Evolutionary conservation across 176 grass and related monocot species (phyloP), one percentile per base, ranked within the genome.

Genomic region (Puya raimondii): DNA sequence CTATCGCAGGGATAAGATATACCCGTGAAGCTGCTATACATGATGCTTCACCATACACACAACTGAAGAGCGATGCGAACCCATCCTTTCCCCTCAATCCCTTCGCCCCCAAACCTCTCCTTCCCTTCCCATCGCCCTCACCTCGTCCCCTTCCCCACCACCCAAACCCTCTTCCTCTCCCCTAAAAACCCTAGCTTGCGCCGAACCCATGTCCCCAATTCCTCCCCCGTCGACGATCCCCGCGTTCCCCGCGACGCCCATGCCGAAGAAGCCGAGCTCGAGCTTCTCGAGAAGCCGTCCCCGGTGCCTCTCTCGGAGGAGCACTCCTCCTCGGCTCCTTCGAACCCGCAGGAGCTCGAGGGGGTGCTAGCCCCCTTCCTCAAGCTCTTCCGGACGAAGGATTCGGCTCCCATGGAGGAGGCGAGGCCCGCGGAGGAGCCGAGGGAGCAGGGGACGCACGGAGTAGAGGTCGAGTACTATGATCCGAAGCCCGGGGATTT

Each of bases 401-500:
- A 49, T 23, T 23, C 53, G 27, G 49, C 2, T 16, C 47, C 73
- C 14, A 59, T 10, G 9, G 70, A 76, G 67, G 66, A 80, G 21
- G 68, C 33, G 33, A 42, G 4, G 5, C 33, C 23, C 16, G 17
- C 70, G 6, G 18, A 2, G 52, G 49, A 71, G 47, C 12, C 33
- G 33, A 8, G 72, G 53, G 63, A 53, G 12, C 25, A 70, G 12
- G 75, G 47, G 42, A 67, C 11, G 25, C 21, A 26, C 53, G 50
- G 29, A 52, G 72, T 71, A 1, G 11, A 12, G 1, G 42, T 47
- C n/a, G 64, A 79, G 1, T 70, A 83, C 54, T 97, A 97, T 61
- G 78, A 88, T 33, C 93, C 93, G 4, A 92, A 85, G 76, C 75
- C 86, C 3, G 84, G 86, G 5, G 94, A 97, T 64, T 87, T 88